Evolutionary conservation across 2,329 filamentous ascomycete genomes (phyloP), one percentile per base, ranked within the genome.

Genomic region (Penicillium sp.): DNA sequence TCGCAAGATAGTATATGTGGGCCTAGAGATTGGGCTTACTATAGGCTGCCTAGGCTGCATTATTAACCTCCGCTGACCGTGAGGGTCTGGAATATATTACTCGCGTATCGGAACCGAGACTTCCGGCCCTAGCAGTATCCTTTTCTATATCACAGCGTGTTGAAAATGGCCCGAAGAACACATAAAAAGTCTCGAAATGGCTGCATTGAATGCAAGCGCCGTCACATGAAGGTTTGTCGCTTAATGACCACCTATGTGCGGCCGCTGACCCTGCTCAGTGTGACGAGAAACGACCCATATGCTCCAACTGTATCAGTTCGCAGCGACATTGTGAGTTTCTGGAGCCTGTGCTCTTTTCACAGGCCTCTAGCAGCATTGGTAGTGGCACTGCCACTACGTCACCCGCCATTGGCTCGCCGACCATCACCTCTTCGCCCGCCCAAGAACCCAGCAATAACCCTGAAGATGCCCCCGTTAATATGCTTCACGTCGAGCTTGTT

Each of bases 101-200:
- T 47, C 10, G 42, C 42, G 5, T 22, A 51, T 53, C 33, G 26
- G n/a, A 25, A 30, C 50, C 35, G 30, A 53, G 36, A 41, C 26
- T 41, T 35, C 28, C 43, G 33, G 50, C 36, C 35, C 28, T 47
- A 38, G 28, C 26, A 22, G 42, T n/a, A 43, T 37, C 28, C 1
- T 33, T 33, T 46, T 19, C 19, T 10, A 35, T 22, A 14, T 28
- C 38, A 26, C 10, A 19, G 25, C 30, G 36, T 53, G 43, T 30
- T 36, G 10, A 47, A 47, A 53, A 53, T 53, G 50, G 35, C 5
- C 19, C 62, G 66, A 37, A 67, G 70, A 53, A 58, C 70, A 4
- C 73, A 75, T 55, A 68, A 62, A 38, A 68, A 64, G 31, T 75
- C 73, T n/a, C 66, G 71, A 40, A 70, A 69, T 55, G 74, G 73